Evolutionary conservation across 2,329 filamentous ascomycete species (phyloP).

Genomic region (Penicillium sp.): DNA sequence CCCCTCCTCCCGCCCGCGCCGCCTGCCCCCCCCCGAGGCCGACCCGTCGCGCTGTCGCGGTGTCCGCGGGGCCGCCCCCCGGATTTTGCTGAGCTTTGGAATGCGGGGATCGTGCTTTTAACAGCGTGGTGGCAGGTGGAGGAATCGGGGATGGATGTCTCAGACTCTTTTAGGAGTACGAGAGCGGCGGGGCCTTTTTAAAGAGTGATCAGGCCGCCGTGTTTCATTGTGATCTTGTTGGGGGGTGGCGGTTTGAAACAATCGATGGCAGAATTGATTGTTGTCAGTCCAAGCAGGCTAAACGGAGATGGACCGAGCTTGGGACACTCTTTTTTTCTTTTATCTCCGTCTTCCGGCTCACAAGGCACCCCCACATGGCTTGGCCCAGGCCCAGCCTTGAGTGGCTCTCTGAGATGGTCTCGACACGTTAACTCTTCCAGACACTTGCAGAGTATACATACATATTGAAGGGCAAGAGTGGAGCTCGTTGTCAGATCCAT

Average conservation of each 20-base stretch:
- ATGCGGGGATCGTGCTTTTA: background rate
- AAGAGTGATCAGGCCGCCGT: background rate
- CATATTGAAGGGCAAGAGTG: too few species aligned
- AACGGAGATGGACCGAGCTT: background rate
- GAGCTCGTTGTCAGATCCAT: background rate
- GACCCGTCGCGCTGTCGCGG: too few species aligned
- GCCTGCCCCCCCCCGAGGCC: too few species aligned
- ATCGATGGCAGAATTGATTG: conserved; percentile 1
- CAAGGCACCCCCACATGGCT: conserved; percentile 2
- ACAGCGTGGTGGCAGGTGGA: background rate
- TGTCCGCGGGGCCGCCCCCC: too few species aligned
- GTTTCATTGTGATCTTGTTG: conserved; percentile 1
- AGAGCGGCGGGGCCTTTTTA: background rate
- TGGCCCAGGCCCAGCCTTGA: background rate
- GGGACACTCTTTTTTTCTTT: background rate
- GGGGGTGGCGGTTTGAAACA: background rate
- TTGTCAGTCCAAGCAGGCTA: background rate
- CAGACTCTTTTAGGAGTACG: background rate
- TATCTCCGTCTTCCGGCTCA: background rate
- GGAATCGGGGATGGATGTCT: background rate
- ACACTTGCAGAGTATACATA: background rate
- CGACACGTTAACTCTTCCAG: background rate
- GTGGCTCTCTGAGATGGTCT: background rate
- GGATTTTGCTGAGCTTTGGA: background rate
- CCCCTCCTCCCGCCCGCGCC: too few species aligned